A percentile compares a stretch with the other conserved stretches of the same genome.
These are phyloP conservation scores for Ophiostoma triangulosporum DNA, from an alignment of 2,329 filamentous ascomycete genomes.

Conservation along the genomic window DNA sequence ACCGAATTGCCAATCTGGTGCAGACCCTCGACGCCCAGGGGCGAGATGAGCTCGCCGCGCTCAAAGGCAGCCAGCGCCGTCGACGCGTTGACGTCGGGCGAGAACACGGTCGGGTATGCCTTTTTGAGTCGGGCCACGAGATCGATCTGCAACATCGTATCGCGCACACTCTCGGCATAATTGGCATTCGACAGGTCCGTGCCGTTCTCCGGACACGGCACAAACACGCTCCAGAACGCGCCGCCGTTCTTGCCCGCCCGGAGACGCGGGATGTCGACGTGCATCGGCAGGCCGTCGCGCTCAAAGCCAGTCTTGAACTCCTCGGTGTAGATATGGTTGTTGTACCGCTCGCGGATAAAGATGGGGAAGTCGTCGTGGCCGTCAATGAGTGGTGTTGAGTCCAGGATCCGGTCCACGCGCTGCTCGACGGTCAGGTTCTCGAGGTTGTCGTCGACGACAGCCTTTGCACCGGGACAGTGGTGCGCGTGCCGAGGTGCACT, in stretches of 20 bases:
- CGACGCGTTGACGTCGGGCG: conserved; percentile 42
- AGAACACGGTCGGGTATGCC: conserved; percentile 56
- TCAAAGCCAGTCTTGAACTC: conserved; percentile 66
- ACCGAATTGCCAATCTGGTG: conserved; percentile 86
- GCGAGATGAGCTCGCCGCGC: conserved; percentile 55
- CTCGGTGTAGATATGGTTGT: conserved; percentile 64
- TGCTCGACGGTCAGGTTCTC: conserved; percentile 11
- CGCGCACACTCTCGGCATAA: conserved; percentile 42
- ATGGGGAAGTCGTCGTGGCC: conserved; percentile 84
- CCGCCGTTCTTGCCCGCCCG: conserved; percentile 60
- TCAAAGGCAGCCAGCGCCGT: conserved; percentile 48
- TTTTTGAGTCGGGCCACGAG: conserved; percentile 50
- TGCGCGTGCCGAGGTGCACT: not conserved
- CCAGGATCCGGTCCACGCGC: conserved; percentile 15
- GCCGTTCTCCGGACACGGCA: conserved; percentile 59
- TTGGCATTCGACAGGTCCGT: conserved; percentile 61
- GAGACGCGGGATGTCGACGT: conserved; percentile 72
- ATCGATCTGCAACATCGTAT: conserved; percentile 63
- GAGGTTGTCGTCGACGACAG: not conserved
- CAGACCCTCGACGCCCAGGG: conserved; percentile 71
- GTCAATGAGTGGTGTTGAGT: conserved; percentile 32
- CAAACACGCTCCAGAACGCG: conserved; percentile 86
- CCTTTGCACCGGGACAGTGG: too few species aligned
- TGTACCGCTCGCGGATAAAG: conserved; percentile 48
- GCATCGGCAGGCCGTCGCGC: conserved; percentile 49